Evolutionary conservation across 768 basidiomycete species (phyloP).

Genomic region (Suillus tomentosus): DNA sequence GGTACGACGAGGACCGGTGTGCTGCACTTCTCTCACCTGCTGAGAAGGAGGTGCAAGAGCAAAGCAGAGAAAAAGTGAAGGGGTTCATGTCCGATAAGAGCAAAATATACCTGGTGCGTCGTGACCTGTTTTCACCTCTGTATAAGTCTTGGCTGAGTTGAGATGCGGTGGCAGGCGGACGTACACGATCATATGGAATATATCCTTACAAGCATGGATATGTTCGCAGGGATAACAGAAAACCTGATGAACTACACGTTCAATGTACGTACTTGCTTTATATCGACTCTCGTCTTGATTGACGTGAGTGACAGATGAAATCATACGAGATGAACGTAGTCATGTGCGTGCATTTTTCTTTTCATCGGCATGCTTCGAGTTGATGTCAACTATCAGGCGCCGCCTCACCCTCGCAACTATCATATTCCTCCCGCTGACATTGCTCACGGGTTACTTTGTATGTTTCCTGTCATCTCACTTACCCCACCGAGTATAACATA

Average conservation of each 20-base stretch:
- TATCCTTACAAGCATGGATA: conserved; percentile 67
- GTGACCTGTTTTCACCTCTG: not conserved
- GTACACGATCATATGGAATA: conserved; percentile 79
- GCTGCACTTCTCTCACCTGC: conserved; percentile 52
- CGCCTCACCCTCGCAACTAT: conserved; percentile 69
- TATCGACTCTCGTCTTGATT: not conserved
- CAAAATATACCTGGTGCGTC: conserved; percentile 64
- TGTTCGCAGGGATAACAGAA: conserved; percentile 70
- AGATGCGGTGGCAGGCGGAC: conserved; percentile 51
- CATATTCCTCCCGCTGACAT: conserved; percentile 68
- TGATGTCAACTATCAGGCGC: conserved; percentile 41
- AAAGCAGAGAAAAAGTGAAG: conserved; percentile 36
- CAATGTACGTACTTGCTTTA: conserved; percentile 49
- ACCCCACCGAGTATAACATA: conserved; percentile 23
- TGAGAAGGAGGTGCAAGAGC: conserved; percentile 8
- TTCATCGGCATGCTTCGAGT: conserved; percentile 5
- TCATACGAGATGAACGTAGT: conserved; percentile 78
- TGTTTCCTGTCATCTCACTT: conserved; percentile 25
- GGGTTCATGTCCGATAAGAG: conserved; percentile 71
- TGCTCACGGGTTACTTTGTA: conserved; percentile 76
- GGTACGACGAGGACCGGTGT: conserved; percentile 70
- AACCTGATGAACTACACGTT: conserved; percentile 76
- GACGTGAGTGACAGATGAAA: conserved; percentile 49
- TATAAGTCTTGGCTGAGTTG: conserved; percentile 7
- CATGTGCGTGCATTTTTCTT: conserved; percentile 46